A percentile compares a stretch with the other conserved stretches of the same genome.
Evolutionary conservation across 345 rosid genomes (phyloP).

Genomic region (Mangifera indica): DNA sequence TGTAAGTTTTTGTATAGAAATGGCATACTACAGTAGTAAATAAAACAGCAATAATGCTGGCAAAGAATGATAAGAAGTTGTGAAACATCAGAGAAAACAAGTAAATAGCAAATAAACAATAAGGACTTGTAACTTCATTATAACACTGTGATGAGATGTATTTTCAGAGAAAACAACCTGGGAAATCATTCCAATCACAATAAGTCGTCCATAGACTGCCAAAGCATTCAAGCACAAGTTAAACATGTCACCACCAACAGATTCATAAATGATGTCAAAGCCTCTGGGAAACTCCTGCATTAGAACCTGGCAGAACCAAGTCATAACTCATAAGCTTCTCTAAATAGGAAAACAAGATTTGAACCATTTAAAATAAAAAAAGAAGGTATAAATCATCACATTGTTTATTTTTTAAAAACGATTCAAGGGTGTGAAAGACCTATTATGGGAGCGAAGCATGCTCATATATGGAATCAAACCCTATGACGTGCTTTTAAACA

Average conservation of each 20-base stretch:
- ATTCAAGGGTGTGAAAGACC: neutral
- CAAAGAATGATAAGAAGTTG: conserved; percentile 3
- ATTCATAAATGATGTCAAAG: conserved; percentile 80
- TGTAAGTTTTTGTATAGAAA: neutral
- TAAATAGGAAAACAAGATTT: neutral
- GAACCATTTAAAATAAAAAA: neutral
- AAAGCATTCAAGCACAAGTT: conserved; percentile 80
- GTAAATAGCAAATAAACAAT: neutral
- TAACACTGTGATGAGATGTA: conserved; percentile 1
- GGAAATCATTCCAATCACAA: conserved; percentile 96
- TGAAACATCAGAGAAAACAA: neutral
- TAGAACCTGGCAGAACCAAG: conserved; percentile 53
- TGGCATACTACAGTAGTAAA: neutral
- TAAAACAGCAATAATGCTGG: neutral
- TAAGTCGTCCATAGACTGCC: conserved; percentile 75
- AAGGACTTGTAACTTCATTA: neutral
- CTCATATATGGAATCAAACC: neutral
- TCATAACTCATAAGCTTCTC: neutral
- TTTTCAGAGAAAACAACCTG: conserved; percentile 50
- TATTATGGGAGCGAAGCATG: neutral
- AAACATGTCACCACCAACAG: conserved; percentile 95
- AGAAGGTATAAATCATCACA: neutral
- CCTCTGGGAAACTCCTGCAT: conserved; percentile 85
- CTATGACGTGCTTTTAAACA: neutral
- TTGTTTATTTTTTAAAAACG: neutral